Evolutionary conservation across 2,329 filamentous ascomycete species (phyloP), one percentile per base, ranked within the genome.

Genomic region (Cadophora luteo-olivacea): DNA sequence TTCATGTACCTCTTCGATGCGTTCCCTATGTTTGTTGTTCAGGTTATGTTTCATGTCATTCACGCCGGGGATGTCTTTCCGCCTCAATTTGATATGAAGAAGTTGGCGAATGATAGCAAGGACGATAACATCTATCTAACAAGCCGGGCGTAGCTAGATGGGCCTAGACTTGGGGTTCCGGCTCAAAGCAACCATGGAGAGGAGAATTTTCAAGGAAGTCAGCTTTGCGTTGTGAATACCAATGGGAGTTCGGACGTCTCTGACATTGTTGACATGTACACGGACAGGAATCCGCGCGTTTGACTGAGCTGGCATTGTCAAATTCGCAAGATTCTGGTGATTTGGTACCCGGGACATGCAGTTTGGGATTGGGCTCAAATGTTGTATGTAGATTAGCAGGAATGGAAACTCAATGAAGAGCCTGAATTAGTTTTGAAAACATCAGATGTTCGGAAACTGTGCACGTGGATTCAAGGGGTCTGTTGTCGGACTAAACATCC

Each of bases 11-110:
- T 67, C 45, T 48, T 48, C 22, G 65, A 67, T 55, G 33, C 65
- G n/a, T 22, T 29, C 24, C 65, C 48, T 19, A 67, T 67, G 65
- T 67, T 67, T 32, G n/a, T 67, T 14, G 58, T 62, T 16, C 65
- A 67, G 24, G 65, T 33, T 29, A 61, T 62, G 49, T 67, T 67
- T 62, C 65, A 67, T 32, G 16, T 67, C n/a, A 22, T 67, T 33
- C 65, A 67, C 49, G 65, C 65, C 1, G 65, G 65, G 14, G 65
- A 67, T 55, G 65, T 67, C 14, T 67, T 67, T 33, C 64, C 55
- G 25, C 55, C 16, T 11, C 33, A 55, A 6, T 62, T 62, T n/a
- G 60, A 11, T 0, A 45, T 62, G 36, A 24, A 16, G 4, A 62
- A 62, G 60, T 16, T 62, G n/a, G 60, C n/a, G 36, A 41, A 62